Base-by-base conservation (phyloP, 768 basidiomycete genomes). In the Lyophyllum shimeji region DNA sequence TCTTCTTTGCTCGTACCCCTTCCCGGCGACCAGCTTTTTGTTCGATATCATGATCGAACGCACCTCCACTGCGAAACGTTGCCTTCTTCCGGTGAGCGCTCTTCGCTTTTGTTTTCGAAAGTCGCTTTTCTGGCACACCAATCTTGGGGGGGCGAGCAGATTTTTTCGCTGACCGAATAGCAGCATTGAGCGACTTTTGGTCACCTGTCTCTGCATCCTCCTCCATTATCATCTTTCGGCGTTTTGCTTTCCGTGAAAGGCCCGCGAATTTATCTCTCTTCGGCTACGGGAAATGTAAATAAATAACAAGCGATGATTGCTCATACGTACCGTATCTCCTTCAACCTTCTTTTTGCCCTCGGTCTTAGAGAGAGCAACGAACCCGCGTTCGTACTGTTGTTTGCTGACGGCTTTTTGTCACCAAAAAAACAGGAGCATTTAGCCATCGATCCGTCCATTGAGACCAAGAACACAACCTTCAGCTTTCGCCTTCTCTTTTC, bases 151-250 rank as follows among this genome's bases (percentile, higher is more conserved):
- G 89, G 61, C 83, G 82, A 33, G 76, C 72, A 7, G 85, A 79
- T 72, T 88, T 95, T 74, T 98, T 98, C 9, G 90, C 94, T 12
- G 84, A 83, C 53, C 95, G 89, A 60, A 97, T 89, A 0, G 94
- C 87, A 15, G 90, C 88, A 39, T 81, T 78, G 44, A 89, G 72
- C 8, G 80, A 74, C 21, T 76, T 79, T 31, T 69, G 73, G 52
- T 85, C 83, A 15, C 79, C 82, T 3, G 74, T 53, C 52, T 86
- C 85, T 49, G 84, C 82, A 60, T 95, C 93, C 59, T 87, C 86
- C 66, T 95, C 90, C 69, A 83, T 77, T 7, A 89, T 87, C 75
- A 95, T 77, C 74, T 95, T 97, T 65, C 94, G 81, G 56, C 96
- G 81, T 69, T 97, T 98, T 49, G 81, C 85, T 65, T 81, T 86